A percentile compares a stretch with the other conserved stretches of the same genome.
Evolutionary conservation across 495 filamentous ascomycete genomes (phyloP).

Genomic region (Aspergillus saccharolyticus): DNA sequence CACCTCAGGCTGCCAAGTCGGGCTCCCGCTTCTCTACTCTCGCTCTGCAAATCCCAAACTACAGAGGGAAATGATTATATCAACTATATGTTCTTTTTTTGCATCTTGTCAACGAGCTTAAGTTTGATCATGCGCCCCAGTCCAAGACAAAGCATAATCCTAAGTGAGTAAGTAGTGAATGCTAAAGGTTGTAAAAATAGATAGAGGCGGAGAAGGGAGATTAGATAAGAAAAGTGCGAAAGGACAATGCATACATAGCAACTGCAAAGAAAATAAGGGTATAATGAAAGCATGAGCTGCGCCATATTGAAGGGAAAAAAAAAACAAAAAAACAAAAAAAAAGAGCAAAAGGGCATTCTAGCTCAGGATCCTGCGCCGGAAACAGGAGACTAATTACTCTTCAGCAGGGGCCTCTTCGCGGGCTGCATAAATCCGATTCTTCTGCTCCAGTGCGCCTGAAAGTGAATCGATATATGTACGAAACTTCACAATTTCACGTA

Average conservation of each 20-base stretch:
- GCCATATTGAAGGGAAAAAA: background rate
- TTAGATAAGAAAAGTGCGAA: no score
- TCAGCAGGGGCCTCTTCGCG: constrained; percentile 22
- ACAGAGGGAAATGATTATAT: no score
- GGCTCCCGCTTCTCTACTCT: no score
- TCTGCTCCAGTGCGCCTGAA: constrained; percentile 50
- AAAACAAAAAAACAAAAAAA: background rate
- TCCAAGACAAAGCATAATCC: no score
- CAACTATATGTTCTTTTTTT: no score
- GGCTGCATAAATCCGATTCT: constrained; percentile 48
- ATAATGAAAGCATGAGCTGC: constrained; percentile 4
- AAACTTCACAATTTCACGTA: constrained; percentile 96
- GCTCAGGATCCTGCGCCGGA: background rate
- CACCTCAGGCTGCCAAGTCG: no score
- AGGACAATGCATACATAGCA: background rate
- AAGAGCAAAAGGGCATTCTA: background rate
- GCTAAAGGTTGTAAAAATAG: no score
- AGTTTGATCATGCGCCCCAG: no score
- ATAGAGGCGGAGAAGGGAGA: no score
- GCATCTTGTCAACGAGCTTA: no score
- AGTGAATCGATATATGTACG: constrained; percentile 87
- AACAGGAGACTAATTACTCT: background rate
- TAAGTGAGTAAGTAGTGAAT: no score
- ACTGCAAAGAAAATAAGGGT: constrained; percentile 1
- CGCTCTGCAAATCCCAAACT: no score